These are phyloP conservation scores for Mucor plumbeus DNA, from an alignment of 371 early-diverging fungal genomes.

Conservation along the genomic window DNA sequence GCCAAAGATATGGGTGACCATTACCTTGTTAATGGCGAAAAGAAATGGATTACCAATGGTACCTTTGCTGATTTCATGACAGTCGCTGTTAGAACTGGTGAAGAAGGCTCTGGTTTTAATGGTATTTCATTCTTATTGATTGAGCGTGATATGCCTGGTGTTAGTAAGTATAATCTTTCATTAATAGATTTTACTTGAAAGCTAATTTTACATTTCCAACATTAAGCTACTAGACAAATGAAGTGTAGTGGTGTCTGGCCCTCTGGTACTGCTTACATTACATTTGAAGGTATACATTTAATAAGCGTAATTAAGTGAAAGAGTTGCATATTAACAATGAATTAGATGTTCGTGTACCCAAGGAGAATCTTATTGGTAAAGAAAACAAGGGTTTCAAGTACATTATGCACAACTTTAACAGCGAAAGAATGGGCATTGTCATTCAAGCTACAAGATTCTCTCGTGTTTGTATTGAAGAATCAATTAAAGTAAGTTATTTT, in stretches of 20 bases:
- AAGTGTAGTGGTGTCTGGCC: slow-evolving; percentile 83
- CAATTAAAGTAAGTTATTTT: slow-evolving; percentile 58
- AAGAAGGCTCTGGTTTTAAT: slow-evolving; percentile 65
- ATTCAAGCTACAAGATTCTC: slow-evolving; percentile 84
- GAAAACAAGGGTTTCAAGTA: slow-evolving; percentile 88
- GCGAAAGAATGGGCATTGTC: slow-evolving; percentile 78
- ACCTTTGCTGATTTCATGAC: slow-evolving; percentile 76
- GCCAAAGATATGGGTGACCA: slow-evolving; percentile 76
- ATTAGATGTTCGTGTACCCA: slow-evolving; percentile 81
- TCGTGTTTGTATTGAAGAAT: slow-evolving; percentile 85
- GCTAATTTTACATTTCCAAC: neutral
- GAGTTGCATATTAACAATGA: neutral
- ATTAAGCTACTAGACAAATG: slow-evolving; percentile 73
- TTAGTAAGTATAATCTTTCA: slow-evolving; percentile 23
- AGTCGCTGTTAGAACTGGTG: slow-evolving; percentile 74
- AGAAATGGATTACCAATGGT: slow-evolving; percentile 88
- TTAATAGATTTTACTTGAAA: neutral
- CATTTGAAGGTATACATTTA: slow-evolving; percentile 55
- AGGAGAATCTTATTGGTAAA: slow-evolving; percentile 79
- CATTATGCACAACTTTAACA: slow-evolving; percentile 75
- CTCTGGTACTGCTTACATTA: slow-evolving; percentile 74
- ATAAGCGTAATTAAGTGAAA: no score
- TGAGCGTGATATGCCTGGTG: slow-evolving; percentile 78
- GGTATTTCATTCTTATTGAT: slow-evolving; percentile 78
- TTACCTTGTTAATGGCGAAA: slow-evolving; percentile 69